Conservation (phyloP, 805 yeast genomes). For the Lachancea quebecensis region DNA sequence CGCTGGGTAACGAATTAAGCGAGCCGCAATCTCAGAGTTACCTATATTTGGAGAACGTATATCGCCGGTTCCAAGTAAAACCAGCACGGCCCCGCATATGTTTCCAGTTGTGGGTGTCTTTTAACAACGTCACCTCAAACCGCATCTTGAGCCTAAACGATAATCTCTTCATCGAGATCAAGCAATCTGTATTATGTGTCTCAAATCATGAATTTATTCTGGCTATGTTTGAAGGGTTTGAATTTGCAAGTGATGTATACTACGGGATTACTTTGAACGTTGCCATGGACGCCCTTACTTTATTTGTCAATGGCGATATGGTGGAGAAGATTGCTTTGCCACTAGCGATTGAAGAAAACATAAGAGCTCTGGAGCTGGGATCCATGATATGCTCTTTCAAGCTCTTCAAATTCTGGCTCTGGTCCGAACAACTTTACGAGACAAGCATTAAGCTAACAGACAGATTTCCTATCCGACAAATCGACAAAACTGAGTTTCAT, state of each 20-base stretch:
- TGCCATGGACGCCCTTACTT: slow-evolving; percentile 8
- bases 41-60: slow-evolving; percentile 28
- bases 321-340: slow-evolving; percentile 19
- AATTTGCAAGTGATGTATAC: slow-evolving; percentile 16
- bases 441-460: slow-evolving; percentile 8
- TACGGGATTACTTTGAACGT: slow-evolving; percentile 19
- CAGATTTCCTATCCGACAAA: slow-evolving; percentile 8
- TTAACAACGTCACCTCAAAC: slow-evolving; percentile 25
- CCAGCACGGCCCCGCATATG: slow-evolving; percentile 13
- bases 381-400: slow-evolving; percentile 30
- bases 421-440: slow-evolving; percentile 10
- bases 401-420: slow-evolving; percentile 12
- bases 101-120: slow-evolving; percentile 25
- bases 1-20: slow-evolving; percentile 13
- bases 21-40: slow-evolving; percentile 21
- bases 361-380: slow-evolving; percentile 24
- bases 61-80: slow-evolving; percentile 12
- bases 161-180: slow-evolving; percentile 24
- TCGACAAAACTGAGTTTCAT: not conserved
- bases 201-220: slow-evolving; percentile 27
- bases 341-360: slow-evolving; percentile 9
- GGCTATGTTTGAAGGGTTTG: slow-evolving; percentile 25
- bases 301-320: slow-evolving; percentile 21
- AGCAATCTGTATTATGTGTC: slow-evolving; percentile 23
- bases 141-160: slow-evolving; percentile 24